Evolutionary conservation across 75 land plant genomes (phyloP).

Genomic region (Selaginella tamariscina): DNA sequence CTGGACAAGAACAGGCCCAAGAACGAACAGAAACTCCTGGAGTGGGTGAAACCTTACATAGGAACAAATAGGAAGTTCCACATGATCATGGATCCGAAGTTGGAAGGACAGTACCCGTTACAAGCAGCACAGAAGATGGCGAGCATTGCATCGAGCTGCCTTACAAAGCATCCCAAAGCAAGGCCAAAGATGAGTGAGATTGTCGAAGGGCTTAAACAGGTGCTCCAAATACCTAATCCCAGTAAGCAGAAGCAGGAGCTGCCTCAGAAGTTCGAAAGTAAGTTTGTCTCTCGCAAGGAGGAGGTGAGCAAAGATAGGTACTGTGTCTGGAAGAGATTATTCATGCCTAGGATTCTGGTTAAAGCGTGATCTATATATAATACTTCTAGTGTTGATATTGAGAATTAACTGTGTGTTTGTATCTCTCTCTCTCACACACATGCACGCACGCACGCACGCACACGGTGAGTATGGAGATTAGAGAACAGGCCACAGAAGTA

Average conservation of each 20-base stretch:
- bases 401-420: too few relatives aligned
- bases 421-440: too few relatives aligned
- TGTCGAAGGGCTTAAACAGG: constrained; percentile 9
- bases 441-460: too few relatives aligned
- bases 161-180: constrained; percentile 29
- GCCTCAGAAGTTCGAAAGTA: not conserved
- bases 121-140: constrained; percentile 51
- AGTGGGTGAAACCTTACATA: constrained; percentile 56
- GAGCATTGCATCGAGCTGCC: constrained; percentile 39
- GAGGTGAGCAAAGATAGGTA: too few relatives aligned
- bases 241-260: not conserved
- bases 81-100: constrained; percentile 55
- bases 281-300: too few relatives aligned
- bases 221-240: not conserved
- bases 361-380: too few relatives aligned
- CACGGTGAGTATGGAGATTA: too few relatives aligned
- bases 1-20: constrained; percentile 39
- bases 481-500: too few relatives aligned
- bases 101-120: constrained; percentile 35
- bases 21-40: constrained; percentile 46
- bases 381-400: too few relatives aligned
- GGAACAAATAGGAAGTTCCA: constrained; percentile 44
- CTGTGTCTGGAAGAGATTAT: too few relatives aligned
- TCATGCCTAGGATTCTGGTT: too few relatives aligned
- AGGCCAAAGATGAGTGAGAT: constrained; percentile 51